A percentile compares a stretch with the other conserved stretches of the same genome.
Evolutionary conservation across 306 rosid genomes (phyloP).

Genomic region (Prunus kanzakura): DNA sequence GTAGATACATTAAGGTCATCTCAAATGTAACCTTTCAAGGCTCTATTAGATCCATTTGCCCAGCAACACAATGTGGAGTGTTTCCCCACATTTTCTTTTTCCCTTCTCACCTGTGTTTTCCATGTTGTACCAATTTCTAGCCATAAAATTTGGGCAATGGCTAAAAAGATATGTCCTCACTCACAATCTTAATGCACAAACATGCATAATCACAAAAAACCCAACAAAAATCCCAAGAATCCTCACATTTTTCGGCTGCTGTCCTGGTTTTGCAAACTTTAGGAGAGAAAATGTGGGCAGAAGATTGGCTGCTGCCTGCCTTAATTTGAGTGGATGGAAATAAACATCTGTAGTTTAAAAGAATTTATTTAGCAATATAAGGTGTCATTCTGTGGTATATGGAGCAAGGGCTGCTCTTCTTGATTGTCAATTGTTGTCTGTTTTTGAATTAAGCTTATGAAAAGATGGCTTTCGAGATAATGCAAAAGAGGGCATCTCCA

Average conservation of each 20-base stretch:
- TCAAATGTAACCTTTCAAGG: constrained; percentile 41
- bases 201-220: constrained; percentile 1
- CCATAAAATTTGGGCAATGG: constrained; percentile 14
- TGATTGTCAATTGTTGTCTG: constrained; percentile 60
- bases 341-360: neutral
- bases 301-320: neutral
- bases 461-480: constrained; percentile 42
- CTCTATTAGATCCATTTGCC: constrained; percentile 30
- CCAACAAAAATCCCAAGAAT: neutral
- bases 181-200: neutral
- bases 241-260: neutral
- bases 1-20: constrained; percentile 55
- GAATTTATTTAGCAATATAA: constrained; percentile 6
- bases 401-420: constrained; percentile 29
- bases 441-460: constrained; percentile 33
- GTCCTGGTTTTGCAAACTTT: neutral
- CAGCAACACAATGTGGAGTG: constrained; percentile 54
- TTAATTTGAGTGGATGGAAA: neutral
- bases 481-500: constrained; percentile 38
- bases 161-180: neutral
- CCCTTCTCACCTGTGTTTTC: constrained; percentile 19
- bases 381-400: constrained; percentile 13
- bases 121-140: constrained; percentile 3
- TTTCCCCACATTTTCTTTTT: constrained; percentile 38
- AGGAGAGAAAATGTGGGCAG: neutral